Evolutionary conservation across 2,329 filamentous ascomycete genomes (phyloP).

Genomic region (Exutisphaerella laricina): DNA sequence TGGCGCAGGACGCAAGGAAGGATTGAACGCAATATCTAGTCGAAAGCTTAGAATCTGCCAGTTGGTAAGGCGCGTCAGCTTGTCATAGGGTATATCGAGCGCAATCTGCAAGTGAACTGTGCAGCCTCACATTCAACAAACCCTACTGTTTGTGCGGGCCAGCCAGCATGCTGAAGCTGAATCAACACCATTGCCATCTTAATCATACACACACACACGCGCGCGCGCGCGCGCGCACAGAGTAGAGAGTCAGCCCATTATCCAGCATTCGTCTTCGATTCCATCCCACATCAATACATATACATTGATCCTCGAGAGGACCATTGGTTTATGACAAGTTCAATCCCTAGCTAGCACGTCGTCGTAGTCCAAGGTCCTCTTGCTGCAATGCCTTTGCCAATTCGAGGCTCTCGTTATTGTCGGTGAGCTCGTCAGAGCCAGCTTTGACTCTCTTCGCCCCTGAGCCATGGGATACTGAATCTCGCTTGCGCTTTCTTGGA

Average conservation of each 20-base stretch:
- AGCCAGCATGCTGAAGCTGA: not conserved
- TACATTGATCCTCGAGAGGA: not conserved
- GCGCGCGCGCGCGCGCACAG: too few relatives aligned
- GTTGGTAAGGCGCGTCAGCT: too few relatives aligned
- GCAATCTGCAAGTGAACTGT: too few relatives aligned
- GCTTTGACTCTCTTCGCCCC: constrained; percentile 12
- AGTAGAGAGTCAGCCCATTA: not conserved
- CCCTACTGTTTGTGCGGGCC: too few relatives aligned
- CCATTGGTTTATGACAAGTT: not conserved
- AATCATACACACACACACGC: constrained; percentile 1
- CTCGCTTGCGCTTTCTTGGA: constrained; percentile 24
- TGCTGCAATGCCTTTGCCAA: constrained; percentile 19
- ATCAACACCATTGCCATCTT: not conserved
- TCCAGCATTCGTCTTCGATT: not conserved
- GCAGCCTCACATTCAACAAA: too few relatives aligned
- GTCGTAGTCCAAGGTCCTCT: constrained; percentile 19
- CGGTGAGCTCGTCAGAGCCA: not conserved
- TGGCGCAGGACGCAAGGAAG: too few relatives aligned
- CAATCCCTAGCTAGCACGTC: constrained; percentile 9
- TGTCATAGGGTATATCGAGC: too few relatives aligned
- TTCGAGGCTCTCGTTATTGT: constrained; percentile 8
- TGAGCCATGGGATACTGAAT: constrained; percentile 13
- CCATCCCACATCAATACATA: not conserved
- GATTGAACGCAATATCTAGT: too few relatives aligned
- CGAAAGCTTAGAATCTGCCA: too few relatives aligned